Evolutionary conservation across 2,329 filamentous ascomycete genomes (phyloP), one percentile per base, ranked within the genome.

Genomic region (Hymenoscyphus occultus): DNA sequence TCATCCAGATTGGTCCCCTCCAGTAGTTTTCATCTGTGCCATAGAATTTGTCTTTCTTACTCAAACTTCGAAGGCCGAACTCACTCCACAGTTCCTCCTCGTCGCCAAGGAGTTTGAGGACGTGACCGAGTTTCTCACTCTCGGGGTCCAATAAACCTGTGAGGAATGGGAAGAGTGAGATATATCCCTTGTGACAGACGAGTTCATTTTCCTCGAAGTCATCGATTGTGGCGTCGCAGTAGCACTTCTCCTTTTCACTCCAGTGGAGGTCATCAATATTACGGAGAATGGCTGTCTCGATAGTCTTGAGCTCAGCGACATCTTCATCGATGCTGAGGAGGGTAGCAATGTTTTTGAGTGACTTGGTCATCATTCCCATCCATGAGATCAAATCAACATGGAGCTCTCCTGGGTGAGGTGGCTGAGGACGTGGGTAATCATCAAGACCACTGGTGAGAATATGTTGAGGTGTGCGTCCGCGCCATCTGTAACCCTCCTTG

Each of bases 11-110:
- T 0, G 95, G 93, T 69, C 92, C 91, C 68, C 93, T 86, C 94
- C 95, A 99, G 81, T 99, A 99, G 78, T 99, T 97, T 80, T 99
- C 95, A 1, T 83, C 91, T 0, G 93, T 96, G 51, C 90, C 92
- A 77, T 97, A 98, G 67, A 92, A 86, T 73, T 89, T 82, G 73
- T 94, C 90, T 72, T 87, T 86, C 79, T 90, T 90, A 79, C 93
- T 97, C 77, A 99, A 78, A 78, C 93, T 97, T 67, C 94, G 85
- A 68, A 99, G 85, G n/a, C 95, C 95, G 72, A 91, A 88, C 1
- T 89, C 84, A 74, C 90, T 96, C 87, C 93, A 98, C n/a, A 99
- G 81, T 74, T 97, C 89, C 4, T 93, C 84, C 69, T 92, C 87
- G 73, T 97, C 88, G 14, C 83, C 86, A 42, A 99, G 86, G 51